Conservation (phyloP, 2,329 filamentous ascomycete genomes). For the Fusarium sp. region DNA sequence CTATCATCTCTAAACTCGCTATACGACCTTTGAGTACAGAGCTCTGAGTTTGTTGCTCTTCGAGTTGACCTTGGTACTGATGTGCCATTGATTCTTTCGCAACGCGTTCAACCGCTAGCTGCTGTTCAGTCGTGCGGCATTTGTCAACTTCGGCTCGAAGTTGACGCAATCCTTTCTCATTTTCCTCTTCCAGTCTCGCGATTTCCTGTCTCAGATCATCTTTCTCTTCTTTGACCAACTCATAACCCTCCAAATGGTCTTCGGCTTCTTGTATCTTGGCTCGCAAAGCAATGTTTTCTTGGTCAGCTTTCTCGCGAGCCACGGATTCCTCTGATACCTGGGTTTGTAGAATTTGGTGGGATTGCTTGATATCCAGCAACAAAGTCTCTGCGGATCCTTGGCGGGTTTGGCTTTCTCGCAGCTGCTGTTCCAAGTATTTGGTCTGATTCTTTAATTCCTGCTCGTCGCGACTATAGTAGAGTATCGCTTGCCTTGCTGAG, state of each 20-base stretch:
- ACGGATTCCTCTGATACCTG: neutral
- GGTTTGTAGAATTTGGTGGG: rapidly evolving
- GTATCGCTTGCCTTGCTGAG: rapidly evolving
- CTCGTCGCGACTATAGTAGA: neutral
- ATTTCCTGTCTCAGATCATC: neutral
- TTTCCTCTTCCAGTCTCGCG: neutral
- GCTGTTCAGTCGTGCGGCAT: neutral
- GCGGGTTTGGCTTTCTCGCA: neutral
- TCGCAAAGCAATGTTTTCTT: neutral
- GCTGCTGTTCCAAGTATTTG: neutral
- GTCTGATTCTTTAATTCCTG: neutral
- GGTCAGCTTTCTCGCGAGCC: neutral
- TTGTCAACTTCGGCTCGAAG: neutral
- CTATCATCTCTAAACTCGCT: neutral
- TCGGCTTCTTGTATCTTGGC: neutral
- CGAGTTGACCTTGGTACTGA: neutral
- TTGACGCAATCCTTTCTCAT: rapidly evolving
- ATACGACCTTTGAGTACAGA: neutral
- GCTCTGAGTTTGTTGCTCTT: neutral
- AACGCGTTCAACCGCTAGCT: neutral
- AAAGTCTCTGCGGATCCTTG: rapidly evolving
- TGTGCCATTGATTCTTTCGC: neutral
- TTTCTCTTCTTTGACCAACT: neutral
- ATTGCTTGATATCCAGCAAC: neutral
- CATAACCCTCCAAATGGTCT: neutral